Base-by-base conservation (phyloP, 2,329 filamentous ascomycete species). In the Ophiostoma sp. region DNA sequence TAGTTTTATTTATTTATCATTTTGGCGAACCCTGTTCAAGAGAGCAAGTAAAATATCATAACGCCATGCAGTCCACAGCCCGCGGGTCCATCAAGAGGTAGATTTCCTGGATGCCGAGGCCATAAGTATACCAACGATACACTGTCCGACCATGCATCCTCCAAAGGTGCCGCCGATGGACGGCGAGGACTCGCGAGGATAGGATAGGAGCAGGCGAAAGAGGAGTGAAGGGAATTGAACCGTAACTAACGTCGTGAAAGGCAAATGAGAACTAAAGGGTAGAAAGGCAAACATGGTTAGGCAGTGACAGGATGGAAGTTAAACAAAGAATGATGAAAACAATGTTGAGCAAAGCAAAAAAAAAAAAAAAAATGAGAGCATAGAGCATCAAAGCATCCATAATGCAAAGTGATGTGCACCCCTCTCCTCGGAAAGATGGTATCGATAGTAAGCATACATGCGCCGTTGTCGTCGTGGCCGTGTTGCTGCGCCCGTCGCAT, bases 51-150 rank as follows among this genome's bases (percentile, higher is more conserved):
- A 41, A 13, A 41, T 31, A 20, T 27, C 52, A 62, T 62, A 27
- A 35, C 57, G 57, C 57, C 27, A 66, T 39, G 41, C n/a, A 68
- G 41, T 27, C 41, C 27, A 62, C 57, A 17, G 27, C 57, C 23
- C 57, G 23, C 57, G 57, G 57, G 57, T 11, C 57, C 57, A 62
- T 62, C 57, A 62, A 62, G 11, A 62, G 57, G 57, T 33, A 33
- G 57, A 17, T n/a, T 7, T 62, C 15, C 57, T 7, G 11, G 57
- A 35, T 33, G 27, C 17, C 23, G 13, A 62, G 27, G 27, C 57
- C 27, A 20, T 48, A 27, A 6, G 57, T 5, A 62, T 33, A 17
- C 13, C 27, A 20, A 17, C 20, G 57, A 17, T 62, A 33, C n/a
- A 31, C 15, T 17, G 4, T 35, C 57, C 23, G 27, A 13, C 27